phyloP scores from a whole-genome alignment of 768 basidiomycete species.

The Pisolithus sp. region DNA sequence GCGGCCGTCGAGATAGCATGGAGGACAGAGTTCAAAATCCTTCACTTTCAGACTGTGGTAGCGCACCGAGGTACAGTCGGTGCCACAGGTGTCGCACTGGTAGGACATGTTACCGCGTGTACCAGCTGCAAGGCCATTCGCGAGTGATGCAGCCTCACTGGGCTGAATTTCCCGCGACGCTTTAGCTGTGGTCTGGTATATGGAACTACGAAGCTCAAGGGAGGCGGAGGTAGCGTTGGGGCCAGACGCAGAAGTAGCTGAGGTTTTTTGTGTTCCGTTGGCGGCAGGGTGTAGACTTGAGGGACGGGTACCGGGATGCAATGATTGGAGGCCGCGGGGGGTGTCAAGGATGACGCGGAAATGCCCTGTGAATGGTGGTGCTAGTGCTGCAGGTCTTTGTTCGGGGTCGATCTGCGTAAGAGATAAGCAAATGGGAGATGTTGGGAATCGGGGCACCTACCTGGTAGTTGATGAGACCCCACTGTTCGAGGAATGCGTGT shows the following conservation, averaged over 20 bases:
- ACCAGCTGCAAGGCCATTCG: conserved; percentile 44
- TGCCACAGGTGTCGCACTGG: conserved; percentile 90
- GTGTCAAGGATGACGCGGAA: conserved; percentile 97
- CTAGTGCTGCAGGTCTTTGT: conserved; percentile 86
- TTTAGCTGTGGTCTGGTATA: conserved; percentile 85
- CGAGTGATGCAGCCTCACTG: conserved; percentile 59
- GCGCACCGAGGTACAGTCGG: conserved; percentile 81
- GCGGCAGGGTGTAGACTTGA: conserved; percentile 36
- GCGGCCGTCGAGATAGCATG: conserved; percentile 94
- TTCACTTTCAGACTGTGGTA: conserved; percentile 94
- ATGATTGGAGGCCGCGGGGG: conserved; percentile 89
- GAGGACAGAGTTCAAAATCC: conserved; percentile 82
- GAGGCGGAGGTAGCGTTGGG: conserved; percentile 52
- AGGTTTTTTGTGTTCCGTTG: conserved; percentile 43
- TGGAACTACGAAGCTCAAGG: conserved; percentile 80
- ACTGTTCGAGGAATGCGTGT: conserved; percentile 97
- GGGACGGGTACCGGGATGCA: conserved; percentile 75
- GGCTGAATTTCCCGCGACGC: conserved; percentile 65
- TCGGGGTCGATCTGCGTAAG: conserved; percentile 86
- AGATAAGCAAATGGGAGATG: background rate
- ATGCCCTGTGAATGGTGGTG: conserved; percentile 97
- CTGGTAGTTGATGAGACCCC: conserved; percentile 99
- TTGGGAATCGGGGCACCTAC: conserved; percentile 35
- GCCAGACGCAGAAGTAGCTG: conserved; percentile 15
- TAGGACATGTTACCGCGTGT: conserved; percentile 50